Evolutionary conservation across 352 stramenopile species (phyloP), one percentile per base, ranked within the genome.

Genomic region (Pythium apleroticum): DNA sequence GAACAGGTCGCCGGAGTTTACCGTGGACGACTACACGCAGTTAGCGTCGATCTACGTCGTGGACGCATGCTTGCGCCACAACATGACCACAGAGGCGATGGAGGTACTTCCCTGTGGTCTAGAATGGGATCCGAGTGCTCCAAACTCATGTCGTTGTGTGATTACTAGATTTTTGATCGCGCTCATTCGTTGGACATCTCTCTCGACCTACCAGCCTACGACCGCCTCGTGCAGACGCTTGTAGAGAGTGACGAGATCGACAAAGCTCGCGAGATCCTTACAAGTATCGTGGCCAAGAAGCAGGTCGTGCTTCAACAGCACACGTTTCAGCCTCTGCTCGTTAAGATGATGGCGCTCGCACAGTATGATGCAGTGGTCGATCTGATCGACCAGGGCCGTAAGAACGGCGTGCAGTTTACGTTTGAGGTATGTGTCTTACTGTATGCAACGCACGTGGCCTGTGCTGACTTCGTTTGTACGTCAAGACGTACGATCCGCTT

Each of bases 41-140:
- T 57, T 91, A 35, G 83, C 83, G 43, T 77, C 69, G 25, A 90
- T 91, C 57, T 89, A 84, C 68, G 75, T 88, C 19, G 57, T 85
- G n/a, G 79, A 89, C 52, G 77, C 72, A 25, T 91, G 83, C 73
- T 55, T 89, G 27, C 66, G 74, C 7, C 67, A 81, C 45, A 49
- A 74, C 3, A 71, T 86, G 59, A 63, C 89, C 24, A 24, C 71
- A 31, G 72, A 90, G 56, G 83, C 83, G 0, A 54, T 86, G 20
- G 60, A 80, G 48, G 73, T 80, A 66, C n/a, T n/a, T n/a, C n/a
- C n/a, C n/a, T n/a, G n/a, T n/a, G n/a, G n/a, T n/a, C n/a, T n/a
- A n/a, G n/a, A n/a, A n/a, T n/a, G n/a, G n/a, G n/a, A n/a, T n/a
- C n/a, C n/a, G n/a, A n/a, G n/a, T n/a, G n/a, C n/a, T n/a, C n/a